phyloP scores from a whole-genome alignment of 345 rosid genomes.

The Raphanus raphanistrum region DNA sequence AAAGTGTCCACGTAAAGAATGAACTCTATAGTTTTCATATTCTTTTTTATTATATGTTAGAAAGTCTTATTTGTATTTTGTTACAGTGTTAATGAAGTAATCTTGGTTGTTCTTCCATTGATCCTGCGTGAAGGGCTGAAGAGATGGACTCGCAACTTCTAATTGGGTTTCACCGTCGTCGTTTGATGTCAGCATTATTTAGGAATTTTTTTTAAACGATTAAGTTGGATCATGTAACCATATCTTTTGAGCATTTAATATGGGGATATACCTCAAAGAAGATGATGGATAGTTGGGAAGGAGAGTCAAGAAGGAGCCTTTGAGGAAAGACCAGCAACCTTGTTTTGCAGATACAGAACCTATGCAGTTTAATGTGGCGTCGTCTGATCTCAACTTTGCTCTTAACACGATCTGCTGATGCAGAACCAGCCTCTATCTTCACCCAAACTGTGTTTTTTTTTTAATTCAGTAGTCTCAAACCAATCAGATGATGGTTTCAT shows the following conservation, averaged over 20 bases:
- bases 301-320: conserved; percentile 63
- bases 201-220: neutral
- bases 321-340: conserved; percentile 96
- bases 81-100: conserved; percentile 55
- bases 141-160: conserved; percentile 50
- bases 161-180: conserved; percentile 39
- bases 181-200: conserved; percentile 42
- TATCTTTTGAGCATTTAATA: neutral
- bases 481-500: neutral
- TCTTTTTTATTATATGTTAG: neutral
- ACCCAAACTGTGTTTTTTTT: conserved; percentile 54
- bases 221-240: neutral
- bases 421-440: conserved; percentile 50
- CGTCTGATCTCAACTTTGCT: conserved; percentile 65
- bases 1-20: neutral
- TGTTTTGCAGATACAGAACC: conserved; percentile 64
- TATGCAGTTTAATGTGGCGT: conserved; percentile 44
- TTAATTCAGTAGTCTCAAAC: neutral
- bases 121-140: conserved; percentile 69
- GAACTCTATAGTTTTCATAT: no score
- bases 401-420: conserved; percentile 47
- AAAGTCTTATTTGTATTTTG: neutral
- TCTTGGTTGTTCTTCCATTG: conserved; percentile 74
- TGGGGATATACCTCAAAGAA: conserved; percentile 49
- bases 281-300: conserved; percentile 49